Conservation (phyloP, 1,284 basidiomycete species). For the Trichosporon coremiiforme region DNA sequence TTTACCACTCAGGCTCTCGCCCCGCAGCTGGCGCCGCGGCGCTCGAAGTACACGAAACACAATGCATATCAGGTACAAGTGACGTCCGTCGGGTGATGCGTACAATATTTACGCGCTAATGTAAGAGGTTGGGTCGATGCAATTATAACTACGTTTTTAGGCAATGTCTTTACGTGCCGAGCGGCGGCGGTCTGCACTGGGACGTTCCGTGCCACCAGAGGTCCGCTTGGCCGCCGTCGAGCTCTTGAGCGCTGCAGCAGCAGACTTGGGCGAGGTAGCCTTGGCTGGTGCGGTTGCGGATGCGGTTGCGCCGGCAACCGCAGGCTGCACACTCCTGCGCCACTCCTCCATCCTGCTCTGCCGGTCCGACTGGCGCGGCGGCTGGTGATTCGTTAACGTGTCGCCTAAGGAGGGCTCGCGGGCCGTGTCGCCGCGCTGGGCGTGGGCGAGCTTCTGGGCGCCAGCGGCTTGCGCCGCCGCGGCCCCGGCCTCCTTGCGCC, state of each 20-base stretch:
- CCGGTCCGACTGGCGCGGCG: constrained; percentile 16
- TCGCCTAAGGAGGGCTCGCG: constrained; percentile 10
- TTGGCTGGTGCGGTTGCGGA: background rate
- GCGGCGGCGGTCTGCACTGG: constrained; percentile 18
- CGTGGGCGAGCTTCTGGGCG: background rate
- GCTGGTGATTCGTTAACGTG: constrained; percentile 10
- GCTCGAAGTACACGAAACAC: background rate
- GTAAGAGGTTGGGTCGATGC: too few species aligned
- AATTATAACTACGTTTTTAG: background rate
- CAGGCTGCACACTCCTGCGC: constrained; percentile 23
- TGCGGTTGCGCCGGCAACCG: background rate
- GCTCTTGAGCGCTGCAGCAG: background rate
- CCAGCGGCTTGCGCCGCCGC: too few species aligned
- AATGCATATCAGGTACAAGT: constrained; percentile 1
- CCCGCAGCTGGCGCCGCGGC: too few species aligned
- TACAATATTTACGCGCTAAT: too few species aligned
- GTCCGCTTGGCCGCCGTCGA: too few species aligned
- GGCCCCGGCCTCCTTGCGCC: constrained; percentile 6
- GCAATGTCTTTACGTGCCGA: constrained; percentile 14
- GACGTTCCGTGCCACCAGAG: background rate
- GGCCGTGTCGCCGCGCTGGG: constrained; percentile 24
- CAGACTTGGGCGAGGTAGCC: too few species aligned
- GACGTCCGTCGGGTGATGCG: background rate
- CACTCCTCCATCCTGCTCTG: constrained; percentile 29
- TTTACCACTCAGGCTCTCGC: too few species aligned